Evolutionary conservation across 2,329 filamentous ascomycete species (phyloP), one percentile per base, ranked within the genome.

Genomic region (Fusarium sp.): DNA sequence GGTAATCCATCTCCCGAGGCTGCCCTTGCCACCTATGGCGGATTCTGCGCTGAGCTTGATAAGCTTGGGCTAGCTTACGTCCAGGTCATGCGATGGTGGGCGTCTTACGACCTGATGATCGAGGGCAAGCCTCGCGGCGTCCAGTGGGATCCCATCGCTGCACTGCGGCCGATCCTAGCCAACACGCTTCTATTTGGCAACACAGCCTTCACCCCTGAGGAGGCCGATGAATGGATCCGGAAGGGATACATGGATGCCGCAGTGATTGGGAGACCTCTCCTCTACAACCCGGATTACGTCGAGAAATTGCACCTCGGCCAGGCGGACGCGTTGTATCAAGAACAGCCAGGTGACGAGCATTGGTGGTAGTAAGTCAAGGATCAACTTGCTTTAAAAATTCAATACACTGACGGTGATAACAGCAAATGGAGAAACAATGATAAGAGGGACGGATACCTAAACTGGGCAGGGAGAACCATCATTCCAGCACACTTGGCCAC

Each of bases 61-160:
- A 45, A 25, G 20, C 43, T 45, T 2, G 43, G 40, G 11, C 40
- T 45, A 4, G 40, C 40, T 20, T 45, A 45, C 11, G 40, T 45
- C 20, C 40, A 45, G 20, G 64, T 66, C 17, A 66, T 66, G 64
- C 33, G 64, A 22, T 66, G 64, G 64, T 66, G 64, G 64, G 45
- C 43, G 12, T 61, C 64, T 8, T 66, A 66, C 57, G 64, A 66
- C 32, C 38, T 66, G 57, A 66, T 66, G 64, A 66, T 66, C 6
- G 43, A 66, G 17, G 64, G 64, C 14, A 43, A 56, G 27, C 64
- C 64, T 12, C 56, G 64, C 11, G 64, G 64, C 14, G 57, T 66
- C 15, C 64, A 32, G 45, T 66, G 64, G 64, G 64, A 66, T 61
- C 64, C 64, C 17, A 66, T 66, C 20, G 30, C 63, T 45, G 40